Conservation (phyloP, 768 basidiomycete genomes). For the Chalciporus piperatus region DNA sequence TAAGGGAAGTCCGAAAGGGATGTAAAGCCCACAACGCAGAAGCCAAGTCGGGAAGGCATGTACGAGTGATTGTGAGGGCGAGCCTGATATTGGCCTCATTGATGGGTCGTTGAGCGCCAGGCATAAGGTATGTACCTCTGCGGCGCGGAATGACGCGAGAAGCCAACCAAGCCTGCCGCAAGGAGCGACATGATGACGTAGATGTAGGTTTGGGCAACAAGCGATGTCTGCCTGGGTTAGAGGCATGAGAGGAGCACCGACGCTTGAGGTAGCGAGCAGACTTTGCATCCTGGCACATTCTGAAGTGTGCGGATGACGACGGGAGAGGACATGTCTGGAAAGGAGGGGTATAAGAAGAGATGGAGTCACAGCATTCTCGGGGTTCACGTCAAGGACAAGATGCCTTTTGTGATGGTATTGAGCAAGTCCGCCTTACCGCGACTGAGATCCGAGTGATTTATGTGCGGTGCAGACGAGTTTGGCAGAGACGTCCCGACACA, state of each 20-base stretch:
- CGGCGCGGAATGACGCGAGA: constrained; percentile 51
- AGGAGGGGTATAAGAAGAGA: constrained; percentile 30
- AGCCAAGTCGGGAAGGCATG: constrained; percentile 56
- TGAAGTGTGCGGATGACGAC: constrained; percentile 11
- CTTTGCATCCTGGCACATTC: constrained; percentile 26
- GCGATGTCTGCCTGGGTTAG: neutral
- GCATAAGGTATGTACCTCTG: constrained; percentile 46
- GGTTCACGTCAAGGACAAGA: constrained; percentile 29
- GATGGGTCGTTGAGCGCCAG: constrained; percentile 70
- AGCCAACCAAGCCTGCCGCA: constrained; percentile 53
- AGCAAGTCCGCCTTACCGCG: constrained; percentile 21
- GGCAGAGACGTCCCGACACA: constrained; percentile 32
- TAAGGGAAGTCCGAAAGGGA: constrained; percentile 65
- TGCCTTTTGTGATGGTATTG: constrained; percentile 12
- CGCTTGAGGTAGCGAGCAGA: constrained; percentile 21
- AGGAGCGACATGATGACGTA: constrained; percentile 13
- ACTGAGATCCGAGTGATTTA: constrained; percentile 35
- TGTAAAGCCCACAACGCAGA: constrained; percentile 51
- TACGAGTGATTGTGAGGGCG: constrained; percentile 52
- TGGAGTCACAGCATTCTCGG: constrained; percentile 31
- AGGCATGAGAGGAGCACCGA: constrained; percentile 12
- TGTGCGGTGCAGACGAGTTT: constrained; percentile 32
- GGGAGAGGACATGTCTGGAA: constrained; percentile 14
- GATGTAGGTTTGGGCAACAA: constrained; percentile 1
- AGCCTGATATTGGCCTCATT: constrained; percentile 53